phyloP scores from a whole-genome alignment of 2,329 filamentous ascomycete species.

The Fusarium coicis region DNA sequence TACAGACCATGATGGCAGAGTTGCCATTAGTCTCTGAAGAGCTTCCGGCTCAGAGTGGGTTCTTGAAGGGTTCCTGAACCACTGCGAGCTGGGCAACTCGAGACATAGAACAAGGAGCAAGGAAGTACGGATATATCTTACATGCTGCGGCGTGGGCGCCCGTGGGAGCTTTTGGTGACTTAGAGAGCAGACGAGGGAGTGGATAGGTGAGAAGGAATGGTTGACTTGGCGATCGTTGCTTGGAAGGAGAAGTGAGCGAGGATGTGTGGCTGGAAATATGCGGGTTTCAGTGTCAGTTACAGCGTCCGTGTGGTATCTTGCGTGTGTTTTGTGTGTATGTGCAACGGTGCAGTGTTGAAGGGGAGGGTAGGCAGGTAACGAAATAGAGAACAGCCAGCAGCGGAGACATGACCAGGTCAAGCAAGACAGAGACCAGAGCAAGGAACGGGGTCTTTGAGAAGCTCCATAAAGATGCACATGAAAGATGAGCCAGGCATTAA shows the following conservation, averaged over 20 bases:
- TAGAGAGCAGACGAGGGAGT: slow-evolving; percentile 25
- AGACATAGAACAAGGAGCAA: slow-evolving; percentile 2
- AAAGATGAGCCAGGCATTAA: slow-evolving; percentile 17
- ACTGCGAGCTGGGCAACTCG: slow-evolving; percentile 4
- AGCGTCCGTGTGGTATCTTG: slow-evolving; percentile 30
- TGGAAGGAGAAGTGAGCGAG: slow-evolving; percentile 10
- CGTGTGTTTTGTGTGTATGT: slow-evolving; percentile 31
- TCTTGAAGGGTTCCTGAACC: slow-evolving; percentile 8
- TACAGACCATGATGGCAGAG: not conserved
- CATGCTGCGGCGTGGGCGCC: slow-evolving; percentile 48
- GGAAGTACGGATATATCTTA: slow-evolving; percentile 43
- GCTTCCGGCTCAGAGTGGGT: not conserved
- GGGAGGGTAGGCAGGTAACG: slow-evolving; percentile 24
- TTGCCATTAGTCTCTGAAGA: slow-evolving; percentile 1
- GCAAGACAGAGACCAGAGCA: slow-evolving; percentile 13
- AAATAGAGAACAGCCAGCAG: slow-evolving; percentile 14
- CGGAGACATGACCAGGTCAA: slow-evolving; percentile 18
- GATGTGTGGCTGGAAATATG: slow-evolving; percentile 40
- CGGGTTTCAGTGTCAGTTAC: slow-evolving; percentile 39
- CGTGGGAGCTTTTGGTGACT: slow-evolving; percentile 38
- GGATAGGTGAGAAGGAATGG: slow-evolving; percentile 13
- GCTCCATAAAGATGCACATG: slow-evolving; percentile 21
- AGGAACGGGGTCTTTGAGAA: slow-evolving; percentile 18
- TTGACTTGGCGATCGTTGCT: slow-evolving; percentile 15
- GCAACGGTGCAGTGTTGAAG: slow-evolving; percentile 26